Conservation (phyloP, 108 stramenopile genomes). For the Nitzschia sp. region DNA sequence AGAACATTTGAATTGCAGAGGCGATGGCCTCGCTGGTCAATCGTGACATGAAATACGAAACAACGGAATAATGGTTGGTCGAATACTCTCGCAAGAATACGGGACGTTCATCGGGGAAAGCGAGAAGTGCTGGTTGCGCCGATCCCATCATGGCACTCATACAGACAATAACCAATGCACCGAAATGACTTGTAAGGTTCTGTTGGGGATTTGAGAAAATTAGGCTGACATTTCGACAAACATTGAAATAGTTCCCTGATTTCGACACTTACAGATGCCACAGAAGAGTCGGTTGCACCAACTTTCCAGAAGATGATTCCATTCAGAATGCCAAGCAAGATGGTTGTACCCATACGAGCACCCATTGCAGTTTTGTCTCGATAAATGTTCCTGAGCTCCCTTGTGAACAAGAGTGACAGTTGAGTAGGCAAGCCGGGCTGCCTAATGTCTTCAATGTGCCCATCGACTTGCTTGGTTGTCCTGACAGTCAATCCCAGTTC, state of each 20-base stretch:
- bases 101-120: constrained; percentile 84
- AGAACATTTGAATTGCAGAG: constrained; percentile 55
- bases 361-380: constrained; percentile 60
- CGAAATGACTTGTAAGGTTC: constrained; percentile 44
- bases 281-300: constrained; percentile 43
- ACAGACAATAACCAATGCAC: constrained; percentile 62
- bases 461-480: constrained; percentile 19
- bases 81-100: constrained; percentile 87
- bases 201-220: not conserved
- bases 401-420: constrained; percentile 42
- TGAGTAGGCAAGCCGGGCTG: constrained; percentile 52
- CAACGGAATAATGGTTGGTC: constrained; percentile 77
- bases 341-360: constrained; percentile 57
- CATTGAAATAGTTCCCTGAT: not conserved
- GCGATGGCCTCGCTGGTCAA: constrained; percentile 59
- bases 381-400: constrained; percentile 54
- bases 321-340: constrained; percentile 57
- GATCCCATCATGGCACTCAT: constrained; percentile 78
- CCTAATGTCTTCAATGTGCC: constrained; percentile 2
- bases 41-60: constrained; percentile 69
- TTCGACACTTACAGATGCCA: not conserved
- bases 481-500: constrained; percentile 24
- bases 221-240: no score
- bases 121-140: constrained; percentile 67
- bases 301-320: constrained; percentile 75